Conservation (phyloP, 305 asterid genomes). For the Fraxinus xanthoxyloides region DNA sequence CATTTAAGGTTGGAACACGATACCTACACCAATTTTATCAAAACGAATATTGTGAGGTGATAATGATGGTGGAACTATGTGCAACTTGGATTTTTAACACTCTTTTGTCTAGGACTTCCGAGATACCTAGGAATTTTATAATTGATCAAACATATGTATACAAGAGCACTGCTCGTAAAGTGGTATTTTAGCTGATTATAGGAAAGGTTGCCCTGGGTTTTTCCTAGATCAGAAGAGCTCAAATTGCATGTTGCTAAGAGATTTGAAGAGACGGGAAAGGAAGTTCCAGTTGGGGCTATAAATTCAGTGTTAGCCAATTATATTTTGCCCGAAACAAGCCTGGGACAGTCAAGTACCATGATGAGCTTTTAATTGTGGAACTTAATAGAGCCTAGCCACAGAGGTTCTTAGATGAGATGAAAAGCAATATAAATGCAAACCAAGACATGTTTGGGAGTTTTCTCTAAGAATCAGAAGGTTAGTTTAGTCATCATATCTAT, state of each 20-base stretch:
- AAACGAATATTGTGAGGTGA: conserved; percentile 44
- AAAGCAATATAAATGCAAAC: neutral
- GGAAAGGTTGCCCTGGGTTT: conserved; percentile 32
- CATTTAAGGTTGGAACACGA: conserved; percentile 36
- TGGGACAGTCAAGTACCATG: neutral
- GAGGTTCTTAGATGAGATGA: neutral
- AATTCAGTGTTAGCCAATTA: conserved; percentile 37
- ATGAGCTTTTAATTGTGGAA: neutral
- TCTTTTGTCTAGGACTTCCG: conserved; percentile 55
- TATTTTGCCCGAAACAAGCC: neutral
- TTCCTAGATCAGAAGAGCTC: conserved; percentile 48
- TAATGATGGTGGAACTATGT: conserved; percentile 58
- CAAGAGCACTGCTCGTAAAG: conserved; percentile 51
- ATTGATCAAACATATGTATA: conserved; percentile 56
- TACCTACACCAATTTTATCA: conserved; percentile 39
- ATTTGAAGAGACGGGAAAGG: conserved; percentile 44
- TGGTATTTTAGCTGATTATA: conserved; percentile 44
- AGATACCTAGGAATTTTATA: conserved; percentile 54
- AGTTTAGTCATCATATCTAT: neutral
- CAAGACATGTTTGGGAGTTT: neutral
- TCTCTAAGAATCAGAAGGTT: neutral
- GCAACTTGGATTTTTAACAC: conserved; percentile 51
- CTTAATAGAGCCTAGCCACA: neutral
- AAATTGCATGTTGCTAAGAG: conserved; percentile 41
- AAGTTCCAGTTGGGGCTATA: conserved; percentile 45